These are phyloP conservation scores for Cladophialophora bantiana DNA, from an alignment of 2,329 filamentous ascomycete genomes.

Conservation along the genomic window DNA sequence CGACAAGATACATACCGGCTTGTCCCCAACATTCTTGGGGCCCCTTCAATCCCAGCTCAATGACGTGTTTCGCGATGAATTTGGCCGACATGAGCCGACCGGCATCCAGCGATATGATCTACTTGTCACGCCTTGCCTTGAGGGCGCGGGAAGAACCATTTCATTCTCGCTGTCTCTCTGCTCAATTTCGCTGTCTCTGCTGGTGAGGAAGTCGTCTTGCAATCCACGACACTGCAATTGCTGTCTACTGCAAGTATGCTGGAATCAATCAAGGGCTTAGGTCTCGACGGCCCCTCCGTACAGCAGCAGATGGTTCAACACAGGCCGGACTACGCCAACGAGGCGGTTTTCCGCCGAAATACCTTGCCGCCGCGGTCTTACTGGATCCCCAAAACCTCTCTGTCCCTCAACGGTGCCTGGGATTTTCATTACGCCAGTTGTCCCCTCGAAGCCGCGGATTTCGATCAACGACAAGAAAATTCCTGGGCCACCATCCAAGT, in stretches of 20 bases:
- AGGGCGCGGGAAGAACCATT: not conserved
- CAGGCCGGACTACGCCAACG: conserved; percentile 4
- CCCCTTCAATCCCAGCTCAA: not conserved
- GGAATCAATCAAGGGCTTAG: not conserved
- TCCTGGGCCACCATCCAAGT: conserved; percentile 64
- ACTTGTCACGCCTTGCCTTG: not conserved
- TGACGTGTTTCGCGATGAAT: not conserved
- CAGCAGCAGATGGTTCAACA: not conserved
- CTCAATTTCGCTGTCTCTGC: not conserved
- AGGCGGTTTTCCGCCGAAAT: conserved; percentile 3
- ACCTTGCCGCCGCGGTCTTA: conserved; percentile 1
- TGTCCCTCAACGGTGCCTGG: conserved; percentile 1
- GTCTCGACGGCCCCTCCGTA: not conserved
- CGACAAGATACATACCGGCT: not conserved
- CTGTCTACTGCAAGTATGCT: not conserved
- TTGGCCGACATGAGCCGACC: not conserved
- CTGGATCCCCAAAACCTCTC: conserved; percentile 2
- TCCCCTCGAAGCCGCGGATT: conserved; percentile 1
- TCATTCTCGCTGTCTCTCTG: not conserved
- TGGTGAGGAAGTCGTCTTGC: not conserved
- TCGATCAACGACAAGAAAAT: conserved; percentile 43
- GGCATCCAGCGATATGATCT: not conserved
- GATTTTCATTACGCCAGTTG: not conserved
- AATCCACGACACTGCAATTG: not conserved
- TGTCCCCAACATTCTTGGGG: not conserved